These are phyloP conservation scores for Lolium rigidum DNA, from an alignment of 176 grass and related monocot species.

Conservation along the genomic window DNA sequence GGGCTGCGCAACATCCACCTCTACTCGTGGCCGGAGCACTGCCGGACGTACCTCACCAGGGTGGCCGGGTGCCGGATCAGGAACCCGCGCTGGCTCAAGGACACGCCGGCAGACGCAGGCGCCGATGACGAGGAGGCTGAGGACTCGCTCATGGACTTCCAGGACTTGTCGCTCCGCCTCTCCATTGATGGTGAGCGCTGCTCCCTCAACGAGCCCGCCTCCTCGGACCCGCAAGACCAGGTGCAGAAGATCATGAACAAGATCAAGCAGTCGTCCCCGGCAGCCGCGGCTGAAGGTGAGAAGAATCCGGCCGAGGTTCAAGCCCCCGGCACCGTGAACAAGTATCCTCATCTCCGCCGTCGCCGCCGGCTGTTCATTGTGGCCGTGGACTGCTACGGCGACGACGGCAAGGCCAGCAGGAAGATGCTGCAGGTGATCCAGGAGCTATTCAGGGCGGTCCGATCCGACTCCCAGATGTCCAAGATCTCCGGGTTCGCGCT, in stretches of 20 bases:
- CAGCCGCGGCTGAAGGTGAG: slow-evolving; percentile 20
- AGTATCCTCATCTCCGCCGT: slow-evolving; percentile 77
- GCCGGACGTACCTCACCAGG: slow-evolving; percentile 86
- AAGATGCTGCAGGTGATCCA: slow-evolving; percentile 86
- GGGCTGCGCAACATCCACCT: slow-evolving; percentile 93
- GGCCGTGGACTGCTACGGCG: slow-evolving; percentile 80
- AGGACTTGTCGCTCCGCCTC: slow-evolving; percentile 83
- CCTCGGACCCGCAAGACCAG: slow-evolving; percentile 66
- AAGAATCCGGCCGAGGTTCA: slow-evolving; percentile 46
- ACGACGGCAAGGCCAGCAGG: slow-evolving; percentile 66
- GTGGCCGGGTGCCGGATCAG: slow-evolving; percentile 86
- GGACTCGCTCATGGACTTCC: slow-evolving; percentile 86
- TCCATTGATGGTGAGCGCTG: slow-evolving; percentile 79
- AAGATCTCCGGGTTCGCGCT: slow-evolving; percentile 90
- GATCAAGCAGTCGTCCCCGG: slow-evolving; percentile 60
- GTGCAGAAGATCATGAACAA: slow-evolving; percentile 85
- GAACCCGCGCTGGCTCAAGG: slow-evolving; percentile 81
- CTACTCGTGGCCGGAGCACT: slow-evolving; percentile 98
- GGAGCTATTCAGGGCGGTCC: slow-evolving; percentile 77
- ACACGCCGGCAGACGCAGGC: slow-evolving; percentile 63
- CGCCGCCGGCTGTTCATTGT: slow-evolving; percentile 81
- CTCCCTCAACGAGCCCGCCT: slow-evolving; percentile 44
- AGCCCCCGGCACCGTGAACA: slow-evolving; percentile 53
- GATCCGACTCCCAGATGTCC: slow-evolving; percentile 90
- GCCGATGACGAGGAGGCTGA: slow-evolving; percentile 68